Conservation (phyloP, 805 yeast species). For the Teunomyces kruisii region DNA sequence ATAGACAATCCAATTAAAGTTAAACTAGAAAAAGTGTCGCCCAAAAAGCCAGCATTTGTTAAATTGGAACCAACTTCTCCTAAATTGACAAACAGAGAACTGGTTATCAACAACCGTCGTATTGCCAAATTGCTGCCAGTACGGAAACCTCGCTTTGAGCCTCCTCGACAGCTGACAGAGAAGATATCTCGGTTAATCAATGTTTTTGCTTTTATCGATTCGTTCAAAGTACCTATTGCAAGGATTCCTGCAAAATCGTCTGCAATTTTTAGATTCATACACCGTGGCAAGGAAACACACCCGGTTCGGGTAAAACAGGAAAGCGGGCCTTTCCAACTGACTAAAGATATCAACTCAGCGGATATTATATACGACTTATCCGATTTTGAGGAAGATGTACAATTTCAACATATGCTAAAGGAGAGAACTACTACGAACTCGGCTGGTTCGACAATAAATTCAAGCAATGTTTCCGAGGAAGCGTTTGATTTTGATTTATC, state of each 20-base stretch:
- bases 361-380: slow-evolving; percentile 20
- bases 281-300: background rate
- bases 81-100: background rate
- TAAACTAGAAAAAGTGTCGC: background rate
- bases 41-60: background rate
- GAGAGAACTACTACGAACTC: background rate
- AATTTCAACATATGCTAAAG: slow-evolving; percentile 14
- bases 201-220: background rate
- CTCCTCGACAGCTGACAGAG: background rate
- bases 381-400: slow-evolving; percentile 20
- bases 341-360: slow-evolving; percentile 11
- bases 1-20: background rate
- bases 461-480: slow-evolving; percentile 6
- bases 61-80: background rate
- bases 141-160: background rate
- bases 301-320: slow-evolving; percentile 1
- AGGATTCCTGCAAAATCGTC: slow-evolving; percentile 9
- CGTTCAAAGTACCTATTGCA: background rate
- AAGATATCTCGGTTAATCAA: background rate
- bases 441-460: background rate
- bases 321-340: background rate
- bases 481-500: slow-evolving; percentile 15
- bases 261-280: slow-evolving; percentile 5
- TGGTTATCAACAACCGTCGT: background rate
- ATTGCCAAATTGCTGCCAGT: background rate